These are phyloP conservation scores for Pleomassaria siparia DNA, from an alignment of 2,329 filamentous ascomycete genomes.

Conservation along the genomic window DNA sequence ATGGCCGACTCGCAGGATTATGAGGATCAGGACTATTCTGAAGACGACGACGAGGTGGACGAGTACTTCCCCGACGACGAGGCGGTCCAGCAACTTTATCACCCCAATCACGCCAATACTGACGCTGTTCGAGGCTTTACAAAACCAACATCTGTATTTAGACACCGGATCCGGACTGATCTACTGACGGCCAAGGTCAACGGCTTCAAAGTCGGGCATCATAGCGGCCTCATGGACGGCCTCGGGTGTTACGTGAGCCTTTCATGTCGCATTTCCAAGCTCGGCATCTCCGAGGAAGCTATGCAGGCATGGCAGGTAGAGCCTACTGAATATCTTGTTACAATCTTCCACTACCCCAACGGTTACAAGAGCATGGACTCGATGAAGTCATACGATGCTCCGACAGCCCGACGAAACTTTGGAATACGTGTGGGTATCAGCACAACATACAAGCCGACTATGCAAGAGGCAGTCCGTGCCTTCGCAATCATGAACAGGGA, in stretches of 20 bases:
- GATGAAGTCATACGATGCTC: constrained; percentile 48
- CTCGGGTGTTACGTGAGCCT: constrained; percentile 62
- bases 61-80: constrained; percentile 45
- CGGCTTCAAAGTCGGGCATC: constrained; percentile 70
- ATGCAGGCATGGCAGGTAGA: constrained; percentile 76
- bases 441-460: constrained; percentile 69
- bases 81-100: constrained; percentile 32
- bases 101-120: constrained; percentile 6
- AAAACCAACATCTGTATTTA: constrained; percentile 27
- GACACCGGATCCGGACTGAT: constrained; percentile 58
- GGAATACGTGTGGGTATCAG: constrained; percentile 71
- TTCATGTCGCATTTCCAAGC: constrained; percentile 68
- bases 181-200: constrained; percentile 61
- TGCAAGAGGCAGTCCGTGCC: constrained; percentile 54
- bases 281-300: constrained; percentile 73
- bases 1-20: constrained; percentile 44
- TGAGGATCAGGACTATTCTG: constrained; percentile 36
- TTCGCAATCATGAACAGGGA: constrained; percentile 50
- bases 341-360: constrained; percentile 67
- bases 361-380: constrained; percentile 64
- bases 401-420: constrained; percentile 41
- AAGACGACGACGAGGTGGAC: constrained; percentile 32
- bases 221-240: constrained; percentile 54
- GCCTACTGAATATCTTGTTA: constrained; percentile 67
- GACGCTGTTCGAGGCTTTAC: constrained; percentile 11